Evolutionary conservation across 2,329 filamentous ascomycete genomes (phyloP).

Genomic region (Colletotrichum sp.): DNA sequence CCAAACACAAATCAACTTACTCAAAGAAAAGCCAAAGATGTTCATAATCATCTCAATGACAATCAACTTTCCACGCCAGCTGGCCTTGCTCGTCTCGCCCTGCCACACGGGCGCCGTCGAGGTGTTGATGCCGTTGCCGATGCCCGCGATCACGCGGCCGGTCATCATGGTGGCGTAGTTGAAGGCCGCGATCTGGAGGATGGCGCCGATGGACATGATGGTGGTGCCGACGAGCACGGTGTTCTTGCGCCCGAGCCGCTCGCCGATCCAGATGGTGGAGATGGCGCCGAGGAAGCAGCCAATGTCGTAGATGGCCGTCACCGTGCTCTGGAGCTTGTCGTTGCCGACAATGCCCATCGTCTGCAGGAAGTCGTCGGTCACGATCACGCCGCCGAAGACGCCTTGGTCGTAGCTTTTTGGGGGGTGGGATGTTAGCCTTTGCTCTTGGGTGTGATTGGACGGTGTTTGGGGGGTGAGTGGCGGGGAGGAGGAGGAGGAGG

Average conservation of each 20-base stretch:
- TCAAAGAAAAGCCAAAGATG: conserved; percentile 33
- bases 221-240: conserved; percentile 35
- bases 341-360: conserved; percentile 46
- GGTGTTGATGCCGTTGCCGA: conserved; percentile 49
- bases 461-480: neutral
- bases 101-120: conserved; percentile 42
- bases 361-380: conserved; percentile 47
- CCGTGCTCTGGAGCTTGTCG: conserved; percentile 44
- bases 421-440: neutral
- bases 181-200: conserved; percentile 39
- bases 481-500: neutral
- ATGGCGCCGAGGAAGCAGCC: conserved; percentile 62
- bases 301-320: conserved; percentile 64
- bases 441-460: neutral
- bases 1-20: neutral
- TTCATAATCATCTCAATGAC: conserved; percentile 37
- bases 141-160: conserved; percentile 51
- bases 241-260: conserved; percentile 36
- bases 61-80: conserved; percentile 35
- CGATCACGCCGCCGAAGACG: conserved; percentile 53
- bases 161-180: conserved; percentile 45
- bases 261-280: conserved; percentile 35
- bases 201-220: conserved; percentile 37
- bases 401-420: conserved; percentile 49
- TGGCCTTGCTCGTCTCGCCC: conserved; percentile 38